Base-by-base conservation (phyloP, 805 yeast species). In the Hanseniaspora lachancei region DNA sequence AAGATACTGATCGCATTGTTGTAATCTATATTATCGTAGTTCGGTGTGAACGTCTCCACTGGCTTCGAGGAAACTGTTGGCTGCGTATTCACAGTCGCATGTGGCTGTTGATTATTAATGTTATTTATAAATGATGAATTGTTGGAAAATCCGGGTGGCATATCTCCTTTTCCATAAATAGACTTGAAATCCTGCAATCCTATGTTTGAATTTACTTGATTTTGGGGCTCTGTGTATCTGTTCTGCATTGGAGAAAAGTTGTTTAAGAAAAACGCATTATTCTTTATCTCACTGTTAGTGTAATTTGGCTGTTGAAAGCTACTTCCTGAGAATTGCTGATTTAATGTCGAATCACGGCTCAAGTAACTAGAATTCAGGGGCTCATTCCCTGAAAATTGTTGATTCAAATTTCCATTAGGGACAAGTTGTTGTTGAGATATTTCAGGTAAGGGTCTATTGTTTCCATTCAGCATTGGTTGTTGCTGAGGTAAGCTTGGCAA, bases 21-120 rank as follows among this genome's bases (percentile, higher is more conserved):
- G 29, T 43, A 51, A 34, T 51, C 47, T 7, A 51, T 51, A 16
- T 29, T 35, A 27, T 51, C 55, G 18, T 51, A 51, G 29, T 51
- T 51, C 3, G 55, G 55, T 4, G 49, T 36, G 13, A 51, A 51
- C 5, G 15, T 38, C 15, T 41, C 39, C 12, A 23, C 4, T 9
- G 47, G 29, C 10, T 21, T 40, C 1, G 32, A 6, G 9, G 12
- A 20, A 2, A 16, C 4, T 13, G 16, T 7, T 20, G 39, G 5
- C 13, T 32, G 20, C 7, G 36, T 9, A 44, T 27, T 44, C 8
- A n/a, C 5, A 29, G 29, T 44, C 5, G 7, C 18, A 9, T 20
- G 21, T n/a, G 35, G 21, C n/a, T 18, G 34, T 27, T 27, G 23
- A 18, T 20, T 10, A 13, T 8, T 41, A 8, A 20, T 10, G 16